Base-by-base conservation (phyloP, 2,329 filamentous ascomycete genomes). In the Ophiobolus disseminans region DNA sequence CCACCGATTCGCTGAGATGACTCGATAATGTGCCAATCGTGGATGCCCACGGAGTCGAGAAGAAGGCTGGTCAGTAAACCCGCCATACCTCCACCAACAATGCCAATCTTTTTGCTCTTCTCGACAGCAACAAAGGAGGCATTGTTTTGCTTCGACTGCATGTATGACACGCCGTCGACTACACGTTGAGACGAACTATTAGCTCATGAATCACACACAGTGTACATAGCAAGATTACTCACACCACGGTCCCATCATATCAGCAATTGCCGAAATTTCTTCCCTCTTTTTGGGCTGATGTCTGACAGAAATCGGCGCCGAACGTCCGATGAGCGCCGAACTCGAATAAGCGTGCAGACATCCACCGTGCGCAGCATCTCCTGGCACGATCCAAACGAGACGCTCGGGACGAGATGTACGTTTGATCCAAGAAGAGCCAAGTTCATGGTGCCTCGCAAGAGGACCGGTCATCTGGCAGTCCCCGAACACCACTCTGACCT, bases 1-100 rank as follows among this genome's bases (percentile, higher is more conserved):
- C 86, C 85, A 13, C 86, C 86, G 11, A 88, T 77, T 6, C 86
- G 77, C 30, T 82, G 68, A 5, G 79, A 80, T 0, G 83, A 82
- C 65, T 89, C 86, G 14, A 85, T 75, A 45, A 88, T 85, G 36
- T 80, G 78, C 72, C 85, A 78, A 65, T 87, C 82, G 26, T 78
- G 76, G 42, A 88, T 76, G 3, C 85, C 85, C 2, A 82, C 66
- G 70, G 79, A 74, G 70, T 80, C 73, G 1, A 82, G 69, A 0
- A 73, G 60, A 6, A 66, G 55, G 54, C 63, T 63, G 75, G 80
- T 86, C 79, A 87, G 84, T 37, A 89, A 68, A 0, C 86, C 86
- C 2, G 82, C 76, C 80, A 88, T 87, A 5, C 86, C 86, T 10
- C 80, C 86, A 13, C 86, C 86, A 4, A 88, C 74, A 37, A 89